Evolutionary conservation across 2,329 filamentous ascomycete species (phyloP), one percentile per base, ranked within the genome.

Genomic region (Aspergillus proliferans): DNA sequence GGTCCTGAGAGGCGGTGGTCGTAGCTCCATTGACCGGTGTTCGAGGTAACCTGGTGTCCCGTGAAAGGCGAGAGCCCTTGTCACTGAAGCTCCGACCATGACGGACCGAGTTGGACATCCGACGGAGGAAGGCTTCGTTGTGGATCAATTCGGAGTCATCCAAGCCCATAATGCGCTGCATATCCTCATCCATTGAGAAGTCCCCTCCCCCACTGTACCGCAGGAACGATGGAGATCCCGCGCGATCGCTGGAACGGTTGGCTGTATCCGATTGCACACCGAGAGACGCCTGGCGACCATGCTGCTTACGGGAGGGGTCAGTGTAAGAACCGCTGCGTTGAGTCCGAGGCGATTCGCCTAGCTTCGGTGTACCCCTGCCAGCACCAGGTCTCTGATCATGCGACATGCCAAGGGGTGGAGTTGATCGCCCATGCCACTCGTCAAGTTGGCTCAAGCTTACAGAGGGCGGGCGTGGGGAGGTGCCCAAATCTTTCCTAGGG

Each of bases 151-250:
- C 47, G 64, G 46, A 18, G 44, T 90, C 87, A 52, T 92, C 88
- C 18, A 82, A 84, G 38, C 84, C 86, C 51, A 95, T 76, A 50
- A 96, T 92, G 49, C 91, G 85, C 47, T 88, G 87, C 82, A 96
- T 89, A 64, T 97, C 93, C 68, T 96, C 91, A 56, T 97, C 92
- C 85, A 95, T 84, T 51, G 87, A 93, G 63, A 96, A 93, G 56
- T 95, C 90, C 47, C 85, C 88, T 46, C 88, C 88, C 40, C 81
- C 79, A 68, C 86, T 95, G 52, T 81, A 88, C 61, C 85, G 79
- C 56, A 86, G 82, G 53, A 88, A 73, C 59, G 83, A 84, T 8
- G 86, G 84, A 8, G 85, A 87, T 36, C 70, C 68, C 56, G 81
- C 80, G 55, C 73, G 52, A 67, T 78, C 60, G 52, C 58, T 36